These are phyloP conservation scores for Blastocladiella emersonii DNA, from an alignment of 371 early-diverging fungal species.

Conservation along the genomic window DNA sequence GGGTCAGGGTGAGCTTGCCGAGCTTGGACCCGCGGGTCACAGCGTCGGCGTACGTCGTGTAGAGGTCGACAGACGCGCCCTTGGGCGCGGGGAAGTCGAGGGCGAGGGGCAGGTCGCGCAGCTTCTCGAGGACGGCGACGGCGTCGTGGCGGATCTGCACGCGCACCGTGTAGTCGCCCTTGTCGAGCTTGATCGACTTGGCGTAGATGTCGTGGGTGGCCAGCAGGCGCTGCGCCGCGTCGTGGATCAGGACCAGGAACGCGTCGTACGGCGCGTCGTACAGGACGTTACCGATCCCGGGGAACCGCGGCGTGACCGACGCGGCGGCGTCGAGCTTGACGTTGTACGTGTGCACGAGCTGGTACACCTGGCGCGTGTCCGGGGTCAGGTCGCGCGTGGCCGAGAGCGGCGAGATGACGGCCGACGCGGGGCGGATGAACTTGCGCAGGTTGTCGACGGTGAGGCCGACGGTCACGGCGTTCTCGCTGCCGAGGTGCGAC, in stretches of 20 bases:
- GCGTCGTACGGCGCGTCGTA: slow-evolving; percentile 45
- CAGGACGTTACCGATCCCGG: slow-evolving; percentile 43
- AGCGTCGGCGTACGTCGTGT: slow-evolving; percentile 35
- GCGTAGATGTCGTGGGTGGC: slow-evolving; percentile 59
- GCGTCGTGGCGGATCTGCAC: slow-evolving; percentile 58
- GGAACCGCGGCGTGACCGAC: slow-evolving; percentile 44
- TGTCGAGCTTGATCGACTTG: slow-evolving; percentile 48
- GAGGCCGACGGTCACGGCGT: slow-evolving; percentile 34
- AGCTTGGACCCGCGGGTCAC: slow-evolving; percentile 16
- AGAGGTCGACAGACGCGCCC: slow-evolving; percentile 37
- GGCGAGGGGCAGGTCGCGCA: slow-evolving; percentile 42
- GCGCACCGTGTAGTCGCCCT: slow-evolving; percentile 72
- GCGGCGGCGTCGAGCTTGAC: slow-evolving; percentile 40
- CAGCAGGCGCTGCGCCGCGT: slow-evolving; percentile 43
- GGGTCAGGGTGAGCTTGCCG: slow-evolving; percentile 20
- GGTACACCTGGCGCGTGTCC: slow-evolving; percentile 44
- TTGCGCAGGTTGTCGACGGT: slow-evolving; percentile 43
- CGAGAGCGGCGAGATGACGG: slow-evolving; percentile 45
- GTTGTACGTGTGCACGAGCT: slow-evolving; percentile 56
- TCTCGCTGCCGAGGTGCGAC: slow-evolving; percentile 55
- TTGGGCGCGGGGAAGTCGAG: slow-evolving; percentile 49
- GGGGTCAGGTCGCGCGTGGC: slow-evolving; percentile 63
- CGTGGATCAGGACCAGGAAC: slow-evolving; percentile 34
- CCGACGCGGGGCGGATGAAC: slow-evolving; percentile 48
- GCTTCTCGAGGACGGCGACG: slow-evolving; percentile 51